phyloP scores from a whole-genome alignment of 331 rosid species.

The Phaseolus coccineus region DNA sequence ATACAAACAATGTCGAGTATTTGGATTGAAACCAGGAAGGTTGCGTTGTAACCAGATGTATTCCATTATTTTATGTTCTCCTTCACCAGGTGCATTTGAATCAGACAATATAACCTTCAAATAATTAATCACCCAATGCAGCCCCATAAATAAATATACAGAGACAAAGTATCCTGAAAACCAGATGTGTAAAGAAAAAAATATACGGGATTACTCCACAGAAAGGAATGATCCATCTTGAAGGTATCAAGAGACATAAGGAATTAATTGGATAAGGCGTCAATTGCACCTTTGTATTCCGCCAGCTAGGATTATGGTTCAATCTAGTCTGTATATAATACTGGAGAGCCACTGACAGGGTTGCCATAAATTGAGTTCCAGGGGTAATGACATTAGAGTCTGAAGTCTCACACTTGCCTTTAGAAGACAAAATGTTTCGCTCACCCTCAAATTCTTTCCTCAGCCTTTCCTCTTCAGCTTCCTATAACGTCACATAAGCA shows the following conservation, averaged over 20 bases:
- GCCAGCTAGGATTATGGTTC: conserved; percentile 78
- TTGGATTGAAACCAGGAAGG: conserved; percentile 78
- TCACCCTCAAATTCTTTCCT: conserved; percentile 70
- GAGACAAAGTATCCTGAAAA: conserved; percentile 72
- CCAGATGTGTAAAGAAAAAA: conserved; percentile 29
- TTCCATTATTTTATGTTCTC: conserved; percentile 85
- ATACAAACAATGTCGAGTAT: conserved; percentile 80
- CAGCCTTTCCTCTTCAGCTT: conserved; percentile 85
- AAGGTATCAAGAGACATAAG: conserved; percentile 50
- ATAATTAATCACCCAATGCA: conserved; percentile 66
- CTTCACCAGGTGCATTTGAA: conserved; percentile 87
- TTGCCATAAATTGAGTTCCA: conserved; percentile 86
- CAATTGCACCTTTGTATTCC: conserved; percentile 67
- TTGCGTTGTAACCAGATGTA: conserved; percentile 78
- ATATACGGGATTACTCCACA: conserved; percentile 63
- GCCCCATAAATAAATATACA: conserved; percentile 67
- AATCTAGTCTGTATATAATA: conserved; percentile 78
- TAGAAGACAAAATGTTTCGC: conserved; percentile 54
- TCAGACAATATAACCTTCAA: conserved; percentile 95
- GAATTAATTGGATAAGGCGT: conserved; percentile 36
- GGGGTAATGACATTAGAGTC: conserved; percentile 91
- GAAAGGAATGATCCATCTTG: conserved; percentile 58
- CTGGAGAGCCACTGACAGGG: conserved; percentile 83
- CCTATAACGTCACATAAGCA: conserved; percentile 52
- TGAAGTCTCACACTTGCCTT: conserved; percentile 74